Conservation (phyloP, 345 rosid genomes). For the Acer campestre region DNA sequence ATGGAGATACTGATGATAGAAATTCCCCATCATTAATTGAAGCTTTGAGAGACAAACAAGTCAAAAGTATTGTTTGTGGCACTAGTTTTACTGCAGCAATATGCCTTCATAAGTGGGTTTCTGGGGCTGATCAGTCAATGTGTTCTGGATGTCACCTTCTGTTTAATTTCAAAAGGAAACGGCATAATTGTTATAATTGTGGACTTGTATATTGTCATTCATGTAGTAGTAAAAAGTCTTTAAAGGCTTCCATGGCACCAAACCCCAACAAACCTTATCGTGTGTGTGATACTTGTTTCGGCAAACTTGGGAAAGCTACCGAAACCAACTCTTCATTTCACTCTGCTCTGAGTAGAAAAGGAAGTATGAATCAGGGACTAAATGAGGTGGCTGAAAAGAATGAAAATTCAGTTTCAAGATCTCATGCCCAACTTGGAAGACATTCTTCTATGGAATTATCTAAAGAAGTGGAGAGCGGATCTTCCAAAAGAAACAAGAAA, state of each 20-base stretch:
- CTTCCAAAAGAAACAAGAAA: constrained; percentile 59
- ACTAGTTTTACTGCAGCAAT: constrained; percentile 69
- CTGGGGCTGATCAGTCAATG: constrained; percentile 73
- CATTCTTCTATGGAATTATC: constrained; percentile 59
- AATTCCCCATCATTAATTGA: constrained; percentile 63
- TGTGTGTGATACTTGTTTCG: constrained; percentile 70
- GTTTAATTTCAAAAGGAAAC: constrained; percentile 74
- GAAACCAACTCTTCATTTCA: constrained; percentile 53
- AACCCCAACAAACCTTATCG: constrained; percentile 69
- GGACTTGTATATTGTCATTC: constrained; percentile 75
- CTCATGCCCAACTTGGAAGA: constrained; percentile 52
- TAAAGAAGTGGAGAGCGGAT: constrained; percentile 53
- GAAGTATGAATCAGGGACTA: constrained; percentile 51
- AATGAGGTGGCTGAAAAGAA: constrained; percentile 45
- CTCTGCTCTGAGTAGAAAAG: constrained; percentile 57
- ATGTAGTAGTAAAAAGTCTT: constrained; percentile 72
- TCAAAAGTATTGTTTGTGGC: constrained; percentile 76
- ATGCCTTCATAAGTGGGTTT: constrained; percentile 78
- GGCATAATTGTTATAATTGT: constrained; percentile 81
- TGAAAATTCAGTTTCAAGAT: constrained; percentile 52
- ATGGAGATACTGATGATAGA: constrained; percentile 69
- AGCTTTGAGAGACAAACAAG: constrained; percentile 71
- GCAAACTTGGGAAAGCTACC: constrained; percentile 56
- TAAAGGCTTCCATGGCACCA: constrained; percentile 83
- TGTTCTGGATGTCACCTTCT: constrained; percentile 75